A percentile compares a stretch with the other conserved stretches of the same genome.
Conservation (phyloP, 257 asterid genomes). For the Solanum medicagineum region DNA sequence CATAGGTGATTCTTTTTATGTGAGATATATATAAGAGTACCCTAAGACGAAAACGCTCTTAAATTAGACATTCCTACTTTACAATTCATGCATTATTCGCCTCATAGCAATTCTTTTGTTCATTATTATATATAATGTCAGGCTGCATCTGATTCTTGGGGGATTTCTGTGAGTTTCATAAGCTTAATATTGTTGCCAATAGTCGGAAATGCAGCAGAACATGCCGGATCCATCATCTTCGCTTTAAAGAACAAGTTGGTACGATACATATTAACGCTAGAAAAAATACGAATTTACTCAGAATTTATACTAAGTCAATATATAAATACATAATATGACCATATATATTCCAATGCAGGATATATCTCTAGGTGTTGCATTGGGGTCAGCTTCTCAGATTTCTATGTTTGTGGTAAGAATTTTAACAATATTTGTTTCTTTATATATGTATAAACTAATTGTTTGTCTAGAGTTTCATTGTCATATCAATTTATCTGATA, state of each 20-base stretch:
- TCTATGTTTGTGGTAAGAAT: conserved; percentile 36
- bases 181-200: conserved; percentile 37
- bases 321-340: background rate
- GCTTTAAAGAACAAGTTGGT: conserved; percentile 40
- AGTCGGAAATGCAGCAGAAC: conserved; percentile 42
- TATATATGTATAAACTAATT: background rate
- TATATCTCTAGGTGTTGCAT: conserved; percentile 32
- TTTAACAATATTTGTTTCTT: background rate
- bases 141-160: conserved; percentile 38
- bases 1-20: background rate
- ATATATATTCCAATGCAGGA: conserved; percentile 8
- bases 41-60: background rate
- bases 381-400: conserved; percentile 39
- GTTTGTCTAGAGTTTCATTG: too few relatives aligned
- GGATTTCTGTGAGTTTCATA: conserved; percentile 33
- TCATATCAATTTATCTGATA: background rate
- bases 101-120: background rate
- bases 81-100: background rate
- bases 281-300: background rate
- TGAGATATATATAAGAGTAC: background rate
- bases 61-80: background rate
- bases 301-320: background rate
- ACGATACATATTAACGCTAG: background rate
- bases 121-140: background rate
- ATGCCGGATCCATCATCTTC: conserved; percentile 35